phyloP scores from a whole-genome alignment of 495 filamentous ascomycete species.

The Penicillium goetzii region DNA sequence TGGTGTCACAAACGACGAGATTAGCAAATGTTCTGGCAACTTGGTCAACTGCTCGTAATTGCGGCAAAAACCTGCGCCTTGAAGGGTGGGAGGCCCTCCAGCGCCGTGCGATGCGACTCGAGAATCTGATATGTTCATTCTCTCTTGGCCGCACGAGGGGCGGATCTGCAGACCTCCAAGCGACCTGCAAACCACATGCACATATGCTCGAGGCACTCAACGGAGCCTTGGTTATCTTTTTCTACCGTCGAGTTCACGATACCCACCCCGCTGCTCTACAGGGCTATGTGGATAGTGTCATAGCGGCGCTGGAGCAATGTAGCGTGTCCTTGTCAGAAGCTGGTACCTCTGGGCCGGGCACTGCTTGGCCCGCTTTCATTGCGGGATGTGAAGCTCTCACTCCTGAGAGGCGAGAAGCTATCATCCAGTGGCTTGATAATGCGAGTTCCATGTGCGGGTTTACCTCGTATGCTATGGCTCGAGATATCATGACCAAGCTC shows the following conservation, averaged over 20 bases:
- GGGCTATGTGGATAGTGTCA: constrained; percentile 39
- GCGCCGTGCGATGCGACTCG: constrained; percentile 34
- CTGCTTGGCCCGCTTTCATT: constrained; percentile 41
- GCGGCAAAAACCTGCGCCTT: constrained; percentile 17
- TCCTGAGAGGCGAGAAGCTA: constrained; percentile 22
- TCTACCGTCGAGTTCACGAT: constrained; percentile 38
- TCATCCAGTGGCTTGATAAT: constrained; percentile 30
- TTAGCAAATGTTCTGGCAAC: constrained; percentile 41
- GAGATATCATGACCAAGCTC: constrained; percentile 34
- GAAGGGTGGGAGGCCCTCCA: constrained; percentile 39
- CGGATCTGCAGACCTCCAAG: constrained; percentile 15
- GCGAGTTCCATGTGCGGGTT: constrained; percentile 32
- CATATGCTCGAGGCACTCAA: constrained; percentile 37
- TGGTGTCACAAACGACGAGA: constrained; percentile 41
- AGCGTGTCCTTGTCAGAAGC: constrained; percentile 24
- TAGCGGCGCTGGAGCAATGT: constrained; percentile 31
- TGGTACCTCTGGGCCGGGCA: constrained; percentile 29
- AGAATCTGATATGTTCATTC: constrained; percentile 43
- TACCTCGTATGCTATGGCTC: constrained; percentile 28
- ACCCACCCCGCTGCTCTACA: constrained; percentile 37
- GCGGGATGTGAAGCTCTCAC: constrained; percentile 42
- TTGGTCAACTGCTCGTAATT: constrained; percentile 24
- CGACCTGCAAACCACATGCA: constrained; percentile 23
- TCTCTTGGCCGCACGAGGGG: constrained; percentile 22
- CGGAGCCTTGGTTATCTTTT: constrained; percentile 40